Evolutionary conservation across 805 yeast species (phyloP).

Genomic region (Spathaspora passalidarum): DNA sequence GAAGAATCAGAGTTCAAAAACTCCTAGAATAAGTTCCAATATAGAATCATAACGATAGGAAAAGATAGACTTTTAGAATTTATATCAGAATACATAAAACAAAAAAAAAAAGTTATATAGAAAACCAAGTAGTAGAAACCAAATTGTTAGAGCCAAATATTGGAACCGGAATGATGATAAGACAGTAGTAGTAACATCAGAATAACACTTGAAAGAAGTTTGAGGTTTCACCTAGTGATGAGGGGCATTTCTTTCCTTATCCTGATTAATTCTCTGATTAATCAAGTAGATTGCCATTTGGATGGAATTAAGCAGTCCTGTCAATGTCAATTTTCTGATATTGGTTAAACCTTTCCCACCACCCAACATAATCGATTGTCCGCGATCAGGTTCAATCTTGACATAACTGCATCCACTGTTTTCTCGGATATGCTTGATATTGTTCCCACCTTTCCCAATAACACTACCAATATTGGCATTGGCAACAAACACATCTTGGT

Average conservation of each 20-base stretch:
- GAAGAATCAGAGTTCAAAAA: no score
- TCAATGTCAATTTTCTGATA: conserved; percentile 59
- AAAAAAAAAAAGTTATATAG: conserved; percentile 3
- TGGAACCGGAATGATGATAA: no score
- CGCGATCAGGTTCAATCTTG: conserved; percentile 59
- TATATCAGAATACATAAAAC: not conserved
- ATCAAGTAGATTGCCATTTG: conserved; percentile 72
- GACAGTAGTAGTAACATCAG: not conserved
- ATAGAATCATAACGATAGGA: no score
- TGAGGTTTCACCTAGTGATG: not conserved
- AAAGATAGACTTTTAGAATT: not conserved
- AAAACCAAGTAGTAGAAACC: not conserved
- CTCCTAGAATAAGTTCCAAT: no score
- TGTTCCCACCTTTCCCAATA: conserved; percentile 84
- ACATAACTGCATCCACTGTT: conserved; percentile 71
- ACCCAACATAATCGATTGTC: conserved; percentile 47
- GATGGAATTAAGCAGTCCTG: conserved; percentile 64
- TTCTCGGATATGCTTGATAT: conserved; percentile 72
- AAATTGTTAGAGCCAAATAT: not conserved
- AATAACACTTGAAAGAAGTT: not conserved
- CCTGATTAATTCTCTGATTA: conserved; percentile 67
- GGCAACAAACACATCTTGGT: conserved; percentile 74
- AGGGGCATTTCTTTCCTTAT: conserved; percentile 47
- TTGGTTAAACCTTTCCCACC: conserved; percentile 42
- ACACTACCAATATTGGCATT: conserved; percentile 77